Percentiles rank a stretch among this genome's conserved stretches.
Conservation (phyloP, 805 yeast species). For the Cyberlindnera euphorbiae region DNA sequence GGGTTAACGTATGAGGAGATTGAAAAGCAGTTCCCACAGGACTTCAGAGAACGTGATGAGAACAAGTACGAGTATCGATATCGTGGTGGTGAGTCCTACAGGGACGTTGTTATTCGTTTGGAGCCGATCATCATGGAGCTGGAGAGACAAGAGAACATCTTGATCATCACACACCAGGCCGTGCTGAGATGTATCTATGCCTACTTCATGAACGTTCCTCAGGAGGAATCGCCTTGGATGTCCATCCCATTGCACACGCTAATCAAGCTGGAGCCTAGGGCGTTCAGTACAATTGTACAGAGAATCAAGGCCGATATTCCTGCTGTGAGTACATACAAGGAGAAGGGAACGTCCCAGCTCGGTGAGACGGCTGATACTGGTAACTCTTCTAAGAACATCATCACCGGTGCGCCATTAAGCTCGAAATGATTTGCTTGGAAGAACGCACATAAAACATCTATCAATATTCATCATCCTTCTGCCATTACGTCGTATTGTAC, state of each 20-base stretch:
- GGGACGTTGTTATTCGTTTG: constrained; percentile 89
- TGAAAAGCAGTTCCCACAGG: constrained; percentile 81
- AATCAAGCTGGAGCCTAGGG: constrained; percentile 92
- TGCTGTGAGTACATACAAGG: constrained; percentile 95
- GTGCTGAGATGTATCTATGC: constrained; percentile 95
- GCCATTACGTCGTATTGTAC: no score
- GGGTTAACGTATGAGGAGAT: constrained; percentile 96
- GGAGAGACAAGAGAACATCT: constrained; percentile 92
- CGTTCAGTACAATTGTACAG: constrained; percentile 83
- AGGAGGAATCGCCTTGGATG: constrained; percentile 98
- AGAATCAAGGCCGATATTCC: constrained; percentile 95
- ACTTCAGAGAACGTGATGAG: constrained; percentile 92
- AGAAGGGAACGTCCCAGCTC: constrained; percentile 69
- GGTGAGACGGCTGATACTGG: constrained; percentile 31
- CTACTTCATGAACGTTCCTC: constrained; percentile 97
- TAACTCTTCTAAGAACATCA: constrained; percentile 23
- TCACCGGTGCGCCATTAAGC: constrained; percentile 24
- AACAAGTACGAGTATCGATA: constrained; percentile 94
- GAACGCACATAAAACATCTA: background rate
- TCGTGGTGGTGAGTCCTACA: constrained; percentile 94
- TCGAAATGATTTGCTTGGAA: no score
- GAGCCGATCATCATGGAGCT: constrained; percentile 99
- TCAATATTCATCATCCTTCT: no score
- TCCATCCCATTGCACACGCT: constrained; percentile 94
- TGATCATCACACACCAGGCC: constrained; percentile 97